These are phyloP conservation scores for Calonectria montana DNA, from an alignment of 2,329 filamentous ascomycete species.

Conservation along the genomic window DNA sequence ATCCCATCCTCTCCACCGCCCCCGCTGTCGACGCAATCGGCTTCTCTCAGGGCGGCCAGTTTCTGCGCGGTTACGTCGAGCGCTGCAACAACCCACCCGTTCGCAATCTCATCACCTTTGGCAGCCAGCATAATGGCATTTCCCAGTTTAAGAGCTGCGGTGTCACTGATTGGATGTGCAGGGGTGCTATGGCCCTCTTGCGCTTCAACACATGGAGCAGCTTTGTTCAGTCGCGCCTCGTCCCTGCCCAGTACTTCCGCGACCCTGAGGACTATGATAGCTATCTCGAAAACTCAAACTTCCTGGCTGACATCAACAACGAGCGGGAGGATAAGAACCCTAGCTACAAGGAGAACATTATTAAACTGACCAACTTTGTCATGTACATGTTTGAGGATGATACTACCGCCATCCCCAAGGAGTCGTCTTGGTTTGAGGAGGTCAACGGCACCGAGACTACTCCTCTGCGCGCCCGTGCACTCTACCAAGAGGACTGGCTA, in stretches of 20 bases:
- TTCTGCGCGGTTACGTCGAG: slow-evolving; percentile 91
- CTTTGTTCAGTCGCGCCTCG: slow-evolving; percentile 82
- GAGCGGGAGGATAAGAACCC: slow-evolving; percentile 81
- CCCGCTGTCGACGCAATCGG: slow-evolving; percentile 91
- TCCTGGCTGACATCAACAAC: slow-evolving; percentile 96
- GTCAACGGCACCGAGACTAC: slow-evolving; percentile 78
- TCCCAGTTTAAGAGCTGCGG: slow-evolving; percentile 81
- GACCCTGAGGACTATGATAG: slow-evolving; percentile 69
- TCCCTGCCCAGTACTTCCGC: slow-evolving; percentile 96
- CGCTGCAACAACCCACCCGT: slow-evolving; percentile 83
- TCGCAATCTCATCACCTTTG: slow-evolving; percentile 86
- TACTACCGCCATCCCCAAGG: slow-evolving; percentile 86
- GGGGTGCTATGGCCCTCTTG: slow-evolving; percentile 81
- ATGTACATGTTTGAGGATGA: slow-evolving; percentile 94
- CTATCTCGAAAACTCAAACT: slow-evolving; percentile 86
- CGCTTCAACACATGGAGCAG: slow-evolving; percentile 82
- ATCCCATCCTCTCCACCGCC: slow-evolving; percentile 84
- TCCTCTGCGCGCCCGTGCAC: slow-evolving; percentile 72
- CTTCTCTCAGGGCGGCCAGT: slow-evolving; percentile 96
- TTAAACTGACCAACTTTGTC: slow-evolving; percentile 78
- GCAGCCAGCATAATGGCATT: slow-evolving; percentile 94
- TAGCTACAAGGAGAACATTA: slow-evolving; percentile 78
- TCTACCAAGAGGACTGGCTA: slow-evolving; percentile 95
- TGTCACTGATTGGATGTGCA: slow-evolving; percentile 81
- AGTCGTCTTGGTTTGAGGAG: slow-evolving; percentile 91